Evolutionary conservation across 176 grass and related monocot genomes (phyloP).

Genomic region (Carex parvula): DNA sequence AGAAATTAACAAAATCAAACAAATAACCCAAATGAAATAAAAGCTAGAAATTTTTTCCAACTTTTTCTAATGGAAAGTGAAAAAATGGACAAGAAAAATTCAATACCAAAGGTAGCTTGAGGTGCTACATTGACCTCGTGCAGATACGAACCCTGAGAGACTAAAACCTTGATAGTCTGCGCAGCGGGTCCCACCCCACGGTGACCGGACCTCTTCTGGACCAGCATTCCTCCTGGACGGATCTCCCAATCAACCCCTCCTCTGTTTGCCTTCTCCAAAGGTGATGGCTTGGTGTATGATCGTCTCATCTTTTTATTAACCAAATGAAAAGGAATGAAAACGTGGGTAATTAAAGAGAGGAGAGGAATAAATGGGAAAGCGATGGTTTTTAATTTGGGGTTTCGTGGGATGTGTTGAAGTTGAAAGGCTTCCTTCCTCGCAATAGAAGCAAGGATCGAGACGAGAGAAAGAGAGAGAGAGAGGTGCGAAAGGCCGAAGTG

Average conservation of each 20-base stretch:
- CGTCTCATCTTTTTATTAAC: neutral
- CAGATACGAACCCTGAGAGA: constrained; percentile 55
- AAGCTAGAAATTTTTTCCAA: neutral
- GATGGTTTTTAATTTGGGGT: neutral
- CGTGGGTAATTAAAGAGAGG: constrained; percentile 2
- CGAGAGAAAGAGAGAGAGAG: neutral
- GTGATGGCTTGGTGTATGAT: neutral
- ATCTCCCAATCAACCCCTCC: constrained; percentile 71
- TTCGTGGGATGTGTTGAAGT: neutral
- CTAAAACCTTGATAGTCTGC: constrained; percentile 63
- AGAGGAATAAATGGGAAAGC: neutral
- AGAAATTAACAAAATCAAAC: constrained; percentile 11
- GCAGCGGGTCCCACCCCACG: constrained; percentile 14
- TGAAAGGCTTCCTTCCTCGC: constrained; percentile 40
- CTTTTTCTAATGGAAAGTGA: neutral
- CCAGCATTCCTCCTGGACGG: constrained; percentile 83
- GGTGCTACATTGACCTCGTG: constrained; percentile 60
- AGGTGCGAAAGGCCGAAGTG: neutral
- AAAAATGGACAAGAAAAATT: neutral
- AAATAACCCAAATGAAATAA: neutral
- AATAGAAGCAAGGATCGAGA: constrained; percentile 27
- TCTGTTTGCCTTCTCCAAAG: constrained; percentile 10
- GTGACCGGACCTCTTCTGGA: constrained; percentile 68
- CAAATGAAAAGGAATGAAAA: constrained; percentile 14
- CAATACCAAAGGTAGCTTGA: constrained; percentile 76